Base-by-base conservation (phyloP, 1,284 basidiomycete genomes). In the Rhodotorula sp. region DNA sequence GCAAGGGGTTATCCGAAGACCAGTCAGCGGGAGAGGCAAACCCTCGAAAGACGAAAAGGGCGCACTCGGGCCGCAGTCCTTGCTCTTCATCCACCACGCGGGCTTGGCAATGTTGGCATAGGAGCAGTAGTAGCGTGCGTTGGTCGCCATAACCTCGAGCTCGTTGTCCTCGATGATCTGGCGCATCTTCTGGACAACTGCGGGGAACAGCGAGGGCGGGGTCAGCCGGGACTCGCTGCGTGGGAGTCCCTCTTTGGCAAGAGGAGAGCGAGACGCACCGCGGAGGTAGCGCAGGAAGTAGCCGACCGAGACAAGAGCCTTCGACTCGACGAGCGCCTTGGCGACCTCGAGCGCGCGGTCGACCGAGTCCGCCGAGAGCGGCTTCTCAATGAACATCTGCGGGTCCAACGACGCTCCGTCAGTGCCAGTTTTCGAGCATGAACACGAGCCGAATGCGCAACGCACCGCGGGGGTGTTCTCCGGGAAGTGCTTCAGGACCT, bases 101-200 rank as follows among this genome's bases (percentile, higher is more conserved):
- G 75, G 88, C 84, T 97, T 97, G 61, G 88, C 88, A 76, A 96
- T 94, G 34, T 88, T 85, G 82, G 77, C 56, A 61, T 74, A 70
- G 34, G 96, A 95, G 81, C 91, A 92, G 51, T 94, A 92, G 83
- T 98, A 98, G 74, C 95, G 91, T 17, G 94, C 95, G 77, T 95
- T 90, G 66, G 95, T 97, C 64, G 91, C 88, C 95, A 99, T 98
- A 70, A 99, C 94, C n/a, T 90, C 91, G 71, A 98, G 86, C 80
- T 94, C 88, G 82, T 97, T 97, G 74, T 96, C 94, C 79, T 93
- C 86, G 80, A 98, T 91, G 81, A 98, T 95, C 74, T 90, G 87
- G 84, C 98, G 97, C 93, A 99, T 98, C 87, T 91, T 91, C 84
- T 98, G 96, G 32, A 97, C 93, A 62, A 92, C 94, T 73, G 60